Base-by-base conservation (phyloP, 805 yeast species). In the Metschnikowia borealis region DNA sequence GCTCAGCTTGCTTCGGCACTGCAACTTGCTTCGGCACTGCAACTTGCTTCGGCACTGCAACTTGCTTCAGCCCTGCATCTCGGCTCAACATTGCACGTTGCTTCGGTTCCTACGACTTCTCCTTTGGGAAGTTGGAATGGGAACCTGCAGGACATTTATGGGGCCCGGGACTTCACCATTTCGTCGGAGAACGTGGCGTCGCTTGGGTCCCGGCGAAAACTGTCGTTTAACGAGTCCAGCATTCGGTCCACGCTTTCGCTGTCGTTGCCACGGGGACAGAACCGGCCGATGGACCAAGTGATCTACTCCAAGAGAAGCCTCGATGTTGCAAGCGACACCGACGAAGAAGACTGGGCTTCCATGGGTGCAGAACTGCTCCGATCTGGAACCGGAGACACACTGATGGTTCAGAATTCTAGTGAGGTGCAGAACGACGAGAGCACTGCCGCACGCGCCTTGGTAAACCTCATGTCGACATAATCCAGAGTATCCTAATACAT, bases 271-370 rank as follows among this genome's bases (percentile, higher is more conserved):
- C 29, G 39, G 10, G 39, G 15, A 8, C 50, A 54, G 18, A 50
- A 44, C 34, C 52, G 47, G 20, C 18, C 49, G 6, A 26, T 32
- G 10, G 43, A 37, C 13, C 49, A 47, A 8, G 42, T 48, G 29
- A 49, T 41, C 3, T 47, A 52, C 35, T 21, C 17, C n/a, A 17
- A 23, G 23, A 32, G 29, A 23, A 31, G 38, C 8, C 31, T 21
- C 31, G 48, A 46, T 17, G 44, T 21, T 18, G 57, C 54, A 31
- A 78, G 83, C 40, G 96, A 89, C 61, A 92, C 99, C 0, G 99
- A 92, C 66, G 98, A 92, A 63, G 99, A 92, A 67, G 98, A 92
- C 67, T 92, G 99, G 99, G 87, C 84, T 54, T 71, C 89, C 0
- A 85, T 91, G 48, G 97, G 97, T 0, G 90, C 97, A 0, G 84